These are phyloP conservation scores for Kockiozyma suomiensis DNA, from an alignment of 805 yeast species.

Conservation along the genomic window DNA sequence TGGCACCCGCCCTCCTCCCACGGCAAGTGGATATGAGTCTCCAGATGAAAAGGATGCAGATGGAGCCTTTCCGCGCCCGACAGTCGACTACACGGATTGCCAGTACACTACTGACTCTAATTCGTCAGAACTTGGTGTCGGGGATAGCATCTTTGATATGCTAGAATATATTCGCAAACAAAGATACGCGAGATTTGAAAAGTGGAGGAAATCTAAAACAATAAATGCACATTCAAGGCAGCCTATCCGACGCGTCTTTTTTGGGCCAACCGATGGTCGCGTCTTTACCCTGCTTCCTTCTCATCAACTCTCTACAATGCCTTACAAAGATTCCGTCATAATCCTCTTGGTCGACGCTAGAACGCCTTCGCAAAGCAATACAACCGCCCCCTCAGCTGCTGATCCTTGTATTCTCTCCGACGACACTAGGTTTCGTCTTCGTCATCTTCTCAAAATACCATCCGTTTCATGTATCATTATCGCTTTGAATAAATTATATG, in stretches of 20 bases:
- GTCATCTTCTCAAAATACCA: neutral
- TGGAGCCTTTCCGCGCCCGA: neutral
- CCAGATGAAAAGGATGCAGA: neutral
- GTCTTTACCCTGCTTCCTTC: neutral
- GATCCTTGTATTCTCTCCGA: constrained; percentile 2
- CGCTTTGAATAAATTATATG: constrained; percentile 5
- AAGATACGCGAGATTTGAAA: neutral
- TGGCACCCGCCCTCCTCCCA: neutral
- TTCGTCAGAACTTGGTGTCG: neutral
- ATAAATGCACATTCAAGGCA: neutral
- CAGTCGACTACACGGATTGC: neutral
- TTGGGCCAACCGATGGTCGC: neutral
- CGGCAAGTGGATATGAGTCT: neutral
- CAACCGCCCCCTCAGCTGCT: neutral
- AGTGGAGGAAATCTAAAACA: neutral
- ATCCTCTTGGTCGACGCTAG: constrained; percentile 5
- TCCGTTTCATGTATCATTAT: constrained; percentile 9
- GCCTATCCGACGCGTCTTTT: neutral
- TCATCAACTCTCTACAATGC: neutral
- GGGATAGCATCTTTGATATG: constrained; percentile 7
- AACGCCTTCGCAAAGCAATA: neutral
- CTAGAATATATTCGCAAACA: neutral
- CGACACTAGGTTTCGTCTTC: neutral
- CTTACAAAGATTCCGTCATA: constrained; percentile 1
- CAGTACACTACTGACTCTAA: neutral